Evolutionary conservation across 2,329 filamentous ascomycete genomes (phyloP).

Genomic region (Clonostachys chloroleuca): DNA sequence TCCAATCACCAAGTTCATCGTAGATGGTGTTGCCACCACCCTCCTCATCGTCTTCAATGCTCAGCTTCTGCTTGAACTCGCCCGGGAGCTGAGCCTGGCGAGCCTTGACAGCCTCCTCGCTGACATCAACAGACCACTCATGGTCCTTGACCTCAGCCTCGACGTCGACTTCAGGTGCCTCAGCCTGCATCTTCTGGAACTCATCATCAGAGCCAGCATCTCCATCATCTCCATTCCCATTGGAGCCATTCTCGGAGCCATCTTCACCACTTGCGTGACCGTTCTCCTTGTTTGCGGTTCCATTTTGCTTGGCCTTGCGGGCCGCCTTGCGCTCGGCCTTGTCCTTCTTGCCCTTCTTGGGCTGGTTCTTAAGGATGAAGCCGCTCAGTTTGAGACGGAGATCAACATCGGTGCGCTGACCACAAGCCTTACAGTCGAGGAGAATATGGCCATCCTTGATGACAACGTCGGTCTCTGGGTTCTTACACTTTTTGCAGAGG

Average conservation of each 20-base stretch:
- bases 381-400: slow-evolving; percentile 91
- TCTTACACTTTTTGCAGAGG: slow-evolving; percentile 99
- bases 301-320: slow-evolving; percentile 80
- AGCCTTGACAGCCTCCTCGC: slow-evolving; percentile 89
- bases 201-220: slow-evolving; percentile 88
- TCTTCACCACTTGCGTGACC: slow-evolving; percentile 54
- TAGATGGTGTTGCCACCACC: slow-evolving; percentile 72
- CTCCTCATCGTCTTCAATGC: slow-evolving; percentile 75
- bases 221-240: slow-evolving; percentile 38
- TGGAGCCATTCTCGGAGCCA: slow-evolving; percentile 43
- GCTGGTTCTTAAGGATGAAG: slow-evolving; percentile 95
- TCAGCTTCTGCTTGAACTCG: slow-evolving; percentile 90
- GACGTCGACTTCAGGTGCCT: slow-evolving; percentile 38
- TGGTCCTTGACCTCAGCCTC: slow-evolving; percentile 72
- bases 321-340: slow-evolving; percentile 90
- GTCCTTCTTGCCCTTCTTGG: slow-evolving; percentile 94
- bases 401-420: slow-evolving; percentile 87
- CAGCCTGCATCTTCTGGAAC: slow-evolving; percentile 74
- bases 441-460: slow-evolving; percentile 92
- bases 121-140: slow-evolving; percentile 95
- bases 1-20: slow-evolving; percentile 91
- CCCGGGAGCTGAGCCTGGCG: slow-evolving; percentile 90
- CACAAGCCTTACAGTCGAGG: slow-evolving; percentile 98
- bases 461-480: slow-evolving; percentile 93
- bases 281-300: slow-evolving; percentile 52